Conservation (phyloP, 371 early-diverging fungal species). For the Mortierella sp. region DNA sequence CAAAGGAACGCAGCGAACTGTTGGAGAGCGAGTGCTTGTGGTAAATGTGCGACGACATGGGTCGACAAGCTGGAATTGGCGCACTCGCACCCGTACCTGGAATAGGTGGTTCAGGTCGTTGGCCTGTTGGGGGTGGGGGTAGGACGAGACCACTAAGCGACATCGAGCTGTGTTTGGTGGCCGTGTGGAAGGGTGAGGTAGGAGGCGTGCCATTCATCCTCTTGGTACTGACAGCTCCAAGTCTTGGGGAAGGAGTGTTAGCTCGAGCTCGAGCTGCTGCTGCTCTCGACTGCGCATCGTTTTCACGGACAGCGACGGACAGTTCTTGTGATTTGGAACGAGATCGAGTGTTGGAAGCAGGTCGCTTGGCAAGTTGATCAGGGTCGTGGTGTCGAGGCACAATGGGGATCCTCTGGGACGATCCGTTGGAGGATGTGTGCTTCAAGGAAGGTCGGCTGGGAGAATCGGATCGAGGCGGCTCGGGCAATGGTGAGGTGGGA, state of each 20-base stretch:
- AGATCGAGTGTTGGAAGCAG: slow-evolving; percentile 14
- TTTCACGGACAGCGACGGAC: background rate
- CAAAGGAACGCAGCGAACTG: slow-evolving; percentile 29
- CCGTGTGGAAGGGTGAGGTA: background rate
- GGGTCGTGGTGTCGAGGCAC: slow-evolving; percentile 50
- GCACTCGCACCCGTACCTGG: slow-evolving; percentile 4
- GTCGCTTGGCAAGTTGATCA: slow-evolving; percentile 18
- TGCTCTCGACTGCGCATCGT: background rate
- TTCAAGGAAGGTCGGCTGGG: slow-evolving; percentile 16
- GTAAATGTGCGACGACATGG: slow-evolving; percentile 12
- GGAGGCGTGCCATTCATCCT: background rate
- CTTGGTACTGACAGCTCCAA: background rate
- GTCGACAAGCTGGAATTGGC: slow-evolving; percentile 11
- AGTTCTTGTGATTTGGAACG: slow-evolving; percentile 42
- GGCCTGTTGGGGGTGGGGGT: slow-evolving; percentile 23
- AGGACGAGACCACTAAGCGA: slow-evolving; percentile 3
- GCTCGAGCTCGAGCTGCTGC: slow-evolving; percentile 7
- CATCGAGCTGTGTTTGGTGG: background rate
- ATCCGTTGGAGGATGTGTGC: slow-evolving; percentile 32
- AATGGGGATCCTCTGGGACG: slow-evolving; percentile 41
- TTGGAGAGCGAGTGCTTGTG: slow-evolving; percentile 38
- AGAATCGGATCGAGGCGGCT: slow-evolving; percentile 24
- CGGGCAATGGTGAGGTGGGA: slow-evolving; percentile 32
- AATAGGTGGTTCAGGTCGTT: slow-evolving; percentile 21
- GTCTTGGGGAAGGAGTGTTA: slow-evolving; percentile 22